Evolutionary conservation across 1,284 basidiomycete genomes (phyloP).

Genomic region (Phlebopus sp.): DNA sequence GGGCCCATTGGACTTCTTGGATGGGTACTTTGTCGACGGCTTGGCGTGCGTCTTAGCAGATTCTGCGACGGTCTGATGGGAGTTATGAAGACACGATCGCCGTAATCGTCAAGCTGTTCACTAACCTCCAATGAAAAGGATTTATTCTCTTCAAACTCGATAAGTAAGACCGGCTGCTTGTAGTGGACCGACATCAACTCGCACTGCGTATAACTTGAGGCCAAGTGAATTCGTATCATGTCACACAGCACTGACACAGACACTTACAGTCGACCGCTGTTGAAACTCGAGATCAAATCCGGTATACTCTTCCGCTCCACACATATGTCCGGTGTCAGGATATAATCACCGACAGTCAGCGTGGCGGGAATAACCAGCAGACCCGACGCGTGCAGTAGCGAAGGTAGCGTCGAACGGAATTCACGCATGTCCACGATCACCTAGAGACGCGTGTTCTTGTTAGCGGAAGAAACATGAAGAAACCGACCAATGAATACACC

Average conservation of each 20-base stretch:
- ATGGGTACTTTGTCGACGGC: slow-evolving; percentile 47
- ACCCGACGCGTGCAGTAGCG: slow-evolving; percentile 81
- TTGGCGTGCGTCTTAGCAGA: slow-evolving; percentile 64
- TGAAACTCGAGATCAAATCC: slow-evolving; percentile 90
- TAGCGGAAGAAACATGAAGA: background rate
- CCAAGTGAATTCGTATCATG: background rate
- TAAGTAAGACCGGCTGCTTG: slow-evolving; percentile 91
- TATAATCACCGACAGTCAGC: slow-evolving; percentile 94
- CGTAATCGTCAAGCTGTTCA: slow-evolving; percentile 5
- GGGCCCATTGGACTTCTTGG: slow-evolving; percentile 48
- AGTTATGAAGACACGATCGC: slow-evolving; percentile 2
- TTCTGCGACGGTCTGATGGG: slow-evolving; percentile 51
- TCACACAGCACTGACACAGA: background rate
- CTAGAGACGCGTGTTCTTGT: slow-evolving; percentile 37
- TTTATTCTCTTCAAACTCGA: slow-evolving; percentile 98
- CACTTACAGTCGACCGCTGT: slow-evolving; percentile 85
- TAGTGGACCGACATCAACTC: slow-evolving; percentile 97
- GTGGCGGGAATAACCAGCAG: slow-evolving; percentile 87
- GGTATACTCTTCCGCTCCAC: slow-evolving; percentile 94
- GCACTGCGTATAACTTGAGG: slow-evolving; percentile 87
- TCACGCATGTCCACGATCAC: slow-evolving; percentile 97
- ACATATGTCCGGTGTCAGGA: slow-evolving; percentile 92
- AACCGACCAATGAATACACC: slow-evolving; percentile 39
- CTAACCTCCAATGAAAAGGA: slow-evolving; percentile 86
- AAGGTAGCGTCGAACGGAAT: slow-evolving; percentile 91